A percentile compares a stretch with the other conserved stretches of the same genome.
Evolutionary conservation across 345 rosid genomes (phyloP).

Genomic region (Pelargonium nanum): DNA sequence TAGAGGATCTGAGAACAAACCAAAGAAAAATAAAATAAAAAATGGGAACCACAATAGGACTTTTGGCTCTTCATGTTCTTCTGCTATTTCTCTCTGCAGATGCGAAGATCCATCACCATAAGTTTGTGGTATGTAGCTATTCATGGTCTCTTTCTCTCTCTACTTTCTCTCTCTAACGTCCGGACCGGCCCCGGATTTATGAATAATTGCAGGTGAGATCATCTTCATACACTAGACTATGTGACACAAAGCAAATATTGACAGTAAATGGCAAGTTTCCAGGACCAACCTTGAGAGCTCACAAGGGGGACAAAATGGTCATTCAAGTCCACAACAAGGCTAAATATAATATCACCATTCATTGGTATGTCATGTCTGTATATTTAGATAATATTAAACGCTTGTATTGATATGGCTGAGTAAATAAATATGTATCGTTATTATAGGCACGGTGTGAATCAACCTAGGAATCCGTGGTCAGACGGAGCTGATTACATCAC

Average conservation of each 20-base stretch:
- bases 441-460: slow-evolving; percentile 37
- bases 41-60: no score
- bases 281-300: slow-evolving; percentile 7
- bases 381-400: neutral
- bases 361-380: neutral
- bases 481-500: slow-evolving; percentile 32
- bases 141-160: no score
- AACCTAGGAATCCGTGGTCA: slow-evolving; percentile 27
- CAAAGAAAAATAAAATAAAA: no score
- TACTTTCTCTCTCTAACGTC: no score
- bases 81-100: no score
- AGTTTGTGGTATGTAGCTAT: no score
- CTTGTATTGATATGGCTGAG: neutral
- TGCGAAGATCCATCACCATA: no score
- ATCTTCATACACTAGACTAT: slow-evolving; percentile 1
- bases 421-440: neutral
- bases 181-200: no score
- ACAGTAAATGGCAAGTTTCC: slow-evolving; percentile 10
- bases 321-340: slow-evolving; percentile 4
- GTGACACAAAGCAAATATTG: slow-evolving; percentile 6
- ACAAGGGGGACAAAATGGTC: slow-evolving; percentile 1
- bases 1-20: no score
- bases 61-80: no score
- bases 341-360: slow-evolving; percentile 9
- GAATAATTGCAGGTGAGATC: no score